Conservation (phyloP, 1,284 basidiomycete species). For the Cerrena zonata region DNA sequence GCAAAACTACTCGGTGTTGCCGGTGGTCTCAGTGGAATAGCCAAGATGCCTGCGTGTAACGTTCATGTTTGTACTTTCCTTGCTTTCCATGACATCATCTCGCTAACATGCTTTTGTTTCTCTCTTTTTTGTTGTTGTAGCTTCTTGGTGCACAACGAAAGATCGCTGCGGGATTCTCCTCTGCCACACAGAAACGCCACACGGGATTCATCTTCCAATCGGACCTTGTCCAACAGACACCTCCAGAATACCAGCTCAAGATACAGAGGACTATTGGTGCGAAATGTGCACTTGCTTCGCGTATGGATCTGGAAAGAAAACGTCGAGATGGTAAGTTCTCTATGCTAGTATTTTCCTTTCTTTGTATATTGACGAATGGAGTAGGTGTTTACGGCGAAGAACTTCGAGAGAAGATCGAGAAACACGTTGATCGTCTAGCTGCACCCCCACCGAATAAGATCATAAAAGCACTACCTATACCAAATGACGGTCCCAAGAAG, state of each 20-base stretch:
- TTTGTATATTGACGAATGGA: background rate
- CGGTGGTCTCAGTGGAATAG: slow-evolving; percentile 84
- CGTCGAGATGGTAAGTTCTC: slow-evolving; percentile 62
- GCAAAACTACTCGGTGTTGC: slow-evolving; percentile 97
- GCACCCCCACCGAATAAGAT: slow-evolving; percentile 94
- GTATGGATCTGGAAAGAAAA: slow-evolving; percentile 85
- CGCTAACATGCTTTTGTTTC: too few relatives aligned
- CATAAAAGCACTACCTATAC: slow-evolving; percentile 90
- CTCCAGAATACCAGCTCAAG: slow-evolving; percentile 88
- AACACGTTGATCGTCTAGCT: slow-evolving; percentile 85
- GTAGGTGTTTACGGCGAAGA: slow-evolving; percentile 74
- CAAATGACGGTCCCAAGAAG: slow-evolving; percentile 92
- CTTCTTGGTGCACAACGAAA: slow-evolving; percentile 92
- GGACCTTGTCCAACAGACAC: slow-evolving; percentile 78
- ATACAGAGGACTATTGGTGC: slow-evolving; percentile 90
- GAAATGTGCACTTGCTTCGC: slow-evolving; percentile 83
- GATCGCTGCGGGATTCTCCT: slow-evolving; percentile 80
- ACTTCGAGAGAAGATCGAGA: slow-evolving; percentile 82
- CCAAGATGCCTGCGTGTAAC: slow-evolving; percentile 94
- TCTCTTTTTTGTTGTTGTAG: slow-evolving; percentile 40
- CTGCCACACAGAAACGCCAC: slow-evolving; percentile 78
- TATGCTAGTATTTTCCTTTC: slow-evolving; percentile 4
- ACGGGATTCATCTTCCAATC: slow-evolving; percentile 96
- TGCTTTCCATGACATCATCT: slow-evolving; percentile 4
- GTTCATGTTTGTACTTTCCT: slow-evolving; percentile 65